These are phyloP conservation scores for Colletotrichum sp. DNA, from an alignment of 2,329 filamentous ascomycete genomes.

Conservation along the genomic window DNA sequence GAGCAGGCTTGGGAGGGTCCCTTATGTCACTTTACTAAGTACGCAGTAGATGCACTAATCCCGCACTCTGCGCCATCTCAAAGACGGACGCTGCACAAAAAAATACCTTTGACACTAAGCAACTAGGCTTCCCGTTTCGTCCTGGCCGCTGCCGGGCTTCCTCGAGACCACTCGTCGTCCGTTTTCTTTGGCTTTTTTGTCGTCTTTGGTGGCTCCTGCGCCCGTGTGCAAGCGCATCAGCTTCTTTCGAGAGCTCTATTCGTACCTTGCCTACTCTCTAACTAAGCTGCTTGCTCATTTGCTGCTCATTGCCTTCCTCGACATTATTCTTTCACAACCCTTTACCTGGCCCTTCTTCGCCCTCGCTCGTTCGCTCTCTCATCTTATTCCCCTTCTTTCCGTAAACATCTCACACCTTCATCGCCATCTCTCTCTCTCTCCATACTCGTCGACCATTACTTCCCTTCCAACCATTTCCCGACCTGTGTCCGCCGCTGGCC, in stretches of 20 bases:
- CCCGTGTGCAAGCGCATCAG: background rate
- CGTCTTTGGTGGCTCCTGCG: slow-evolving; percentile 11
- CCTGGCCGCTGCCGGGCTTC: slow-evolving; percentile 12
- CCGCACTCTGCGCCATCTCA: background rate
- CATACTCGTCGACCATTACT: background rate
- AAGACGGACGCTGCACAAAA: slow-evolving; percentile 8
- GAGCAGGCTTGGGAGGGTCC: background rate
- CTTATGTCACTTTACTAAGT: background rate
- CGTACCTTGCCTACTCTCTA: background rate
- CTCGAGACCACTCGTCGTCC: background rate
- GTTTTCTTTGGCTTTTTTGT: slow-evolving; percentile 14
- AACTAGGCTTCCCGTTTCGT: slow-evolving; percentile 15
- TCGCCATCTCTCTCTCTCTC: background rate
- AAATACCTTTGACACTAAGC: slow-evolving; percentile 13
- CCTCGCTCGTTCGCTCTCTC: background rate
- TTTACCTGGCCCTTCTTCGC: background rate
- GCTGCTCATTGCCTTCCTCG: background rate
- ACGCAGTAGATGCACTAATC: background rate
- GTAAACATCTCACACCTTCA: background rate
- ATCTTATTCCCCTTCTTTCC: background rate
- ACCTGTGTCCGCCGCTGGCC: background rate
- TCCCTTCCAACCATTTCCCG: background rate
- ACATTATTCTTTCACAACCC: background rate
- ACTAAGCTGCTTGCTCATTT: background rate
- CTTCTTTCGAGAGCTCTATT: background rate